Conservation (phyloP, 805 yeast species). For the Teunomyces pallodes region DNA sequence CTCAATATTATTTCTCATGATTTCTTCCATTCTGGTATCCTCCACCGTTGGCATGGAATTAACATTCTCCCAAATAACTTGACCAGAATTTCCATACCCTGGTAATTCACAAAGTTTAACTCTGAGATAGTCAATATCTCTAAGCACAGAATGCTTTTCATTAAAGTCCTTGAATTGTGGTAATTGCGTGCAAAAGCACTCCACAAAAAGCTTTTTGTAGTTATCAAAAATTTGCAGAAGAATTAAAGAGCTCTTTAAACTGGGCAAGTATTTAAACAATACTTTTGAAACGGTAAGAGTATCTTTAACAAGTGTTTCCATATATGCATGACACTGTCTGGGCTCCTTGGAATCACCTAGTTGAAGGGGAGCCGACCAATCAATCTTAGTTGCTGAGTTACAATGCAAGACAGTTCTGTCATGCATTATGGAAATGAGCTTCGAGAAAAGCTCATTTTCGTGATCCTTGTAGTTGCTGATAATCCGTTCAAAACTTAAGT, state of each 20-base stretch:
- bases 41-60: constrained; percentile 51
- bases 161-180: constrained; percentile 48
- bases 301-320: constrained; percentile 65
- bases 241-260: constrained; percentile 43
- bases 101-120: constrained; percentile 57
- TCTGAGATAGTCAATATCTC: constrained; percentile 62
- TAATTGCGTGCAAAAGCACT: constrained; percentile 46
- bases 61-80: constrained; percentile 59
- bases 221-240: constrained; percentile 53
- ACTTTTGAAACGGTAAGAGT: constrained; percentile 63
- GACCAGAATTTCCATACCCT: constrained; percentile 63
- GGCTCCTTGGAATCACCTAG: constrained; percentile 18
- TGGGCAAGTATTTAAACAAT: constrained; percentile 55
- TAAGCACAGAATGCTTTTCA: constrained; percentile 53
- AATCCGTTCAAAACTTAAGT: constrained; percentile 28
- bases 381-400: constrained; percentile 41
- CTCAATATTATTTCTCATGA: constrained; percentile 41
- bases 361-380: constrained; percentile 49
- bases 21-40: constrained; percentile 45
- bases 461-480: constrained; percentile 52
- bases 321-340: constrained; percentile 56
- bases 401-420: constrained; percentile 58
- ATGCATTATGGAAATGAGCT: constrained; percentile 67
- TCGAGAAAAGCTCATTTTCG: constrained; percentile 58
- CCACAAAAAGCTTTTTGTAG: constrained; percentile 55